Evolutionary conservation across 176 grass and related monocot genomes (phyloP), one percentile per base, ranked within the genome.

Genomic region (Raddia guianensis): DNA sequence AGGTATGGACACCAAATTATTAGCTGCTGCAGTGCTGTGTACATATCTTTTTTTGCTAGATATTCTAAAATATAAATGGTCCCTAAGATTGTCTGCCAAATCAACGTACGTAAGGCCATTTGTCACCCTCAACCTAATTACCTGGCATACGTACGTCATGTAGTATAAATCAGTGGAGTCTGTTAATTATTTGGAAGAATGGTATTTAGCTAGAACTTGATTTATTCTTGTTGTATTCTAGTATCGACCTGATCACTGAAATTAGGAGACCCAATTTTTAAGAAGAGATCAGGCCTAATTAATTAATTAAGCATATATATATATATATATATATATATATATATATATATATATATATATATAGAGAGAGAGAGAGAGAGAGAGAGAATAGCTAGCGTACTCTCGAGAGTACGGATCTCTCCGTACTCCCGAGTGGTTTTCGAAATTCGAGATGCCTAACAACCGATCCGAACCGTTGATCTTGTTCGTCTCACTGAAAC

Each of bases 1-100:
- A 71, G 43, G 72, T 33, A 45, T 43, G 43, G 60, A 72, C 72
- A 84, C 7, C 42, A 52, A 89, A 71, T 54, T 76, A 70, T 76
- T 84, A 54, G 10, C 57, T 55, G 75, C 37, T 46, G 37, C 37
- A 40, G 37, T 40, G 37, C 37, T 40, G 37, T 40, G 33, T 53
- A 44, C 66, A 16, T 6, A 70, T 6, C 56, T 20, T 73, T 40
- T 40, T 73, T 11, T 16, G 34, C 37, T 66, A 55, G 20, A 63
- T 46, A 74, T 62, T 80, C 48, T 74, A 46, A 68, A 63, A 80
- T 13, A 74, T 6, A 68, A 72, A 66, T 49, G 15, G 6, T 2
- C 3, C 77, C 50, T 71, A 68, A 20, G 13, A 52, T 49, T 68
- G n/a, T 68, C 43, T 45, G 46, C 33, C 56, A 13, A 74, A 74